A percentile compares a stretch with the other conserved stretches of the same genome.
Evolutionary conservation across 306 rosid genomes (phyloP).

Genomic region (Castanea mollissima): DNA sequence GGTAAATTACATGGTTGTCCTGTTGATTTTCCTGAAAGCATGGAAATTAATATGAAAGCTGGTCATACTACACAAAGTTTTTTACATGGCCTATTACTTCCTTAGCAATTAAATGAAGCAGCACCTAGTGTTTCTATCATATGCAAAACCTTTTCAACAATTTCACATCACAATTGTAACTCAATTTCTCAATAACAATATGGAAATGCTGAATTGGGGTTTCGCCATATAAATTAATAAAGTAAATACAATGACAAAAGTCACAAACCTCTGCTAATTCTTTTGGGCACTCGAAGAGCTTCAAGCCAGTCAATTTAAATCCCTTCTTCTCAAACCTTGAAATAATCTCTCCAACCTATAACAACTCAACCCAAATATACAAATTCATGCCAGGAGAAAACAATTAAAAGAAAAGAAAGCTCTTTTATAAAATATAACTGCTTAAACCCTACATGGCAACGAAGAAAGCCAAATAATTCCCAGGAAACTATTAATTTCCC

Average conservation of each 20-base stretch:
- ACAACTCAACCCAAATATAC: slow-evolving; percentile 17
- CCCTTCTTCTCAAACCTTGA: slow-evolving; percentile 96
- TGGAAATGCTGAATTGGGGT: not conserved
- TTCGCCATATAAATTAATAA: not conserved
- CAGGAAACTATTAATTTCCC: not conserved
- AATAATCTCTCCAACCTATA: slow-evolving; percentile 93
- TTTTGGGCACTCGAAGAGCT: slow-evolving; percentile 84
- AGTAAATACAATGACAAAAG: slow-evolving; percentile 50
- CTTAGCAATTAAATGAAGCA: not conserved
- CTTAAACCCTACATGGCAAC: not conserved
- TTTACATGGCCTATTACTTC: not conserved
- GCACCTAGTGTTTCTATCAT: not conserved
- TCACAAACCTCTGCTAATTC: slow-evolving; percentile 96
- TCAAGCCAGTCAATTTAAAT: slow-evolving; percentile 86
- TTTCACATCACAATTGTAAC: not conserved
- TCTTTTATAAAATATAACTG: not conserved
- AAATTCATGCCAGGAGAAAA: slow-evolving; percentile 1
- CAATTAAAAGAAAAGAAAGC: not conserved
- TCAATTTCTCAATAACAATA: not conserved
- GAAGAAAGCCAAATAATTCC: not conserved
- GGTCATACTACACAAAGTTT: not conserved
- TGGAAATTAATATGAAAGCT: not conserved
- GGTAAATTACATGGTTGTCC: not conserved
- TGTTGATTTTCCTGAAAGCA: slow-evolving; percentile 10
- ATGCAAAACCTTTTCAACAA: not conserved